Base-by-base conservation (phyloP, 495 filamentous ascomycete genomes). In the Xanthoparmelia taractica region DNA sequence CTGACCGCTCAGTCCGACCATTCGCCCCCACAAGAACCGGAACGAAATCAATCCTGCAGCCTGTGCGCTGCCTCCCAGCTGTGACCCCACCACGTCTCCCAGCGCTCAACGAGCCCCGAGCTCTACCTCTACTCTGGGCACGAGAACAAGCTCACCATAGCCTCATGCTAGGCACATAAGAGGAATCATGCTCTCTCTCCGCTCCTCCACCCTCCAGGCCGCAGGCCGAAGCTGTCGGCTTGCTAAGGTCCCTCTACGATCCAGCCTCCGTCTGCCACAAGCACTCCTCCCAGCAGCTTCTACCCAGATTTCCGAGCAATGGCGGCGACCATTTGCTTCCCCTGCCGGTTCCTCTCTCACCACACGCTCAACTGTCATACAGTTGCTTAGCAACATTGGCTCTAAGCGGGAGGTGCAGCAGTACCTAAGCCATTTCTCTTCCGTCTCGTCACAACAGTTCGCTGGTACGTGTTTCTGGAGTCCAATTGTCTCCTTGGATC, bases 341-440 rank as follows among this genome's bases (percentile, higher is more conserved):
- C 70, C 76, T 8, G 58, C 75, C 12, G 79, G 81, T 52, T 67
- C 78, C 63, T 72, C 79, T 58, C 70, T 82, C 27, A 80, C 78
- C 43, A 96, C 92, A 48, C 85, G 94, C 62, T 87, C 86, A 34
- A 96, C 95, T 60, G 92, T 98, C 47, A 86, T 97, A 65, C 92
- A 96, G 76, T 80, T 97, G 63, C 81, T 97, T 62, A 96, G 91
- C 79, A 96, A 95, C 73, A 94, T 97, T 69, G 92, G 91, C 52
- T 96, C 92, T 57, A 97, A 96, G 82, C 83, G 94, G 59, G 94
- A 98, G 77, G 92, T 96, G 45, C 90, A 97, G 79, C 95, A 97
- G 72, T 97, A 98, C 77, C 86, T 97, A 59, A 95, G 93, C 57
- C 92, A 97, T 72, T 98, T 98, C 81, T 94, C 87, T 61, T 96